phyloP scores from a whole-genome alignment of 164 flowering plant genomes.

The Magnolia officinalis region DNA sequence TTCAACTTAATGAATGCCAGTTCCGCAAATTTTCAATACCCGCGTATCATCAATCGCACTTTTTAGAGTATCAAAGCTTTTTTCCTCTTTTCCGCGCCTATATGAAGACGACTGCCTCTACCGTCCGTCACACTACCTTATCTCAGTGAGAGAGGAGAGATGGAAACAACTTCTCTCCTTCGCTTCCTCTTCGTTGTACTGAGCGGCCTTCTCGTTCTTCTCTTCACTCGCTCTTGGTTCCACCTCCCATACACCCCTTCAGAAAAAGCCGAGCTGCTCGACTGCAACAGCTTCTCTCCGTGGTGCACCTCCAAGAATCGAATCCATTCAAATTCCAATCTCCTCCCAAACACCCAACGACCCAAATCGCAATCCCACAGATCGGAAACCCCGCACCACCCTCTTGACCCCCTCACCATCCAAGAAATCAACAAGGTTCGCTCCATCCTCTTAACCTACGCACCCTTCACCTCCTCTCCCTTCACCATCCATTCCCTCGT shows the following conservation, averaged over 20 bases:
- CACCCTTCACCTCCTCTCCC: slow-evolving; percentile 23
- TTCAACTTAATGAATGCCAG: no score
- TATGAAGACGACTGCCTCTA: no score
- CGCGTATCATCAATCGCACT: no score
- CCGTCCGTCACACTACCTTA: no score
- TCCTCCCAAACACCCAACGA: slow-evolving; percentile 7
- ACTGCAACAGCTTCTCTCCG: slow-evolving; percentile 17
- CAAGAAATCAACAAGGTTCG: slow-evolving; percentile 40
- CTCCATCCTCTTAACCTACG: slow-evolving; percentile 28
- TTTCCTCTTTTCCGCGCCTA: no score
- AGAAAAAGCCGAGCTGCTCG: slow-evolving; percentile 2
- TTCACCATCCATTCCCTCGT: slow-evolving; percentile 48
- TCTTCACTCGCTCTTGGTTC: slow-evolving; percentile 12
- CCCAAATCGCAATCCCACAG: slow-evolving; percentile 8
- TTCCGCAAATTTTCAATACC: no score
- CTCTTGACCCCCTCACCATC: slow-evolving; percentile 61
- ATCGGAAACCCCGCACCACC: slow-evolving; percentile 39
- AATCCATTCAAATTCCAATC: background rate
- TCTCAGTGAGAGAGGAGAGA: background rate
- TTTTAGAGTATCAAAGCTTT: no score
- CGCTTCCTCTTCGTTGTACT: slow-evolving; percentile 17
- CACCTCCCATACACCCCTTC: slow-evolving; percentile 4
- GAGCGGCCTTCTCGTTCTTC: slow-evolving; percentile 8
- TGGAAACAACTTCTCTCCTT: slow-evolving; percentile 12
- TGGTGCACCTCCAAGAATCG: slow-evolving; percentile 32